Conservation (phyloP, 768 basidiomycete genomes). For the Sistotremastrum niveocremeum region DNA sequence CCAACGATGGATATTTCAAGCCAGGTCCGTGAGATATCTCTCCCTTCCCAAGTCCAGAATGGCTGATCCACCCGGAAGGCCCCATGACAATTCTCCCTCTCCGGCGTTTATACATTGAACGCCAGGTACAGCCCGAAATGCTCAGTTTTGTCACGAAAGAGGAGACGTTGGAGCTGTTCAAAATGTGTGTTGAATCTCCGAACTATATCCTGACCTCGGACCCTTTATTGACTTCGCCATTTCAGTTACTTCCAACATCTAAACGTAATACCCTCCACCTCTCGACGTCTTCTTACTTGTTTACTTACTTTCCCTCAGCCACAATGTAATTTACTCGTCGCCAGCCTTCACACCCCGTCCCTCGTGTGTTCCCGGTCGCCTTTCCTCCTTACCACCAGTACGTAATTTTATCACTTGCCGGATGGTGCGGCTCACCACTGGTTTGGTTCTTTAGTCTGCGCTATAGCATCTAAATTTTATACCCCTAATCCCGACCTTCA, state of each 20-base stretch:
- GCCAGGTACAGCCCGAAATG: constrained; percentile 89
- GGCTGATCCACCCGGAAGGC: constrained; percentile 27
- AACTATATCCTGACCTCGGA: constrained; percentile 2
- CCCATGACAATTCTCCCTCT: constrained; percentile 83
- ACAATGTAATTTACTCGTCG: constrained; percentile 72
- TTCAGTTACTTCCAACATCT: constrained; percentile 63
- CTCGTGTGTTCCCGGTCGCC: constrained; percentile 90
- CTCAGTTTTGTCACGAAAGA: constrained; percentile 76
- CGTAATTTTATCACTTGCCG: constrained; percentile 16
- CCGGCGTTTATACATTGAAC: constrained; percentile 71
- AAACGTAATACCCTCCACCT: constrained; percentile 33
- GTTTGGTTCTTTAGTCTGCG: constrained; percentile 51
- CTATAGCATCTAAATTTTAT: constrained; percentile 90
- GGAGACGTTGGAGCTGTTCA: constrained; percentile 83
- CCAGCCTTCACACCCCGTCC: constrained; percentile 85
- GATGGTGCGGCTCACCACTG: not conserved
- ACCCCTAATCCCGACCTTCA: constrained; percentile 71
- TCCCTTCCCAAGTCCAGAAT: not conserved
- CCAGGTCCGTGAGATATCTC: constrained; percentile 40
- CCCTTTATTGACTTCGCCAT: constrained; percentile 5
- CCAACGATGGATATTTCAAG: constrained; percentile 83
- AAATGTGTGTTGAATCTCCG: constrained; percentile 46
- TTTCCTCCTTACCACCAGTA: constrained; percentile 87
- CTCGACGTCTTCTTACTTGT: constrained; percentile 1
- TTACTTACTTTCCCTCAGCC: constrained; percentile 27